Conservation (phyloP, 371 early-diverging fungal genomes). For the Thermomucor indicae-seudaticae region DNA sequence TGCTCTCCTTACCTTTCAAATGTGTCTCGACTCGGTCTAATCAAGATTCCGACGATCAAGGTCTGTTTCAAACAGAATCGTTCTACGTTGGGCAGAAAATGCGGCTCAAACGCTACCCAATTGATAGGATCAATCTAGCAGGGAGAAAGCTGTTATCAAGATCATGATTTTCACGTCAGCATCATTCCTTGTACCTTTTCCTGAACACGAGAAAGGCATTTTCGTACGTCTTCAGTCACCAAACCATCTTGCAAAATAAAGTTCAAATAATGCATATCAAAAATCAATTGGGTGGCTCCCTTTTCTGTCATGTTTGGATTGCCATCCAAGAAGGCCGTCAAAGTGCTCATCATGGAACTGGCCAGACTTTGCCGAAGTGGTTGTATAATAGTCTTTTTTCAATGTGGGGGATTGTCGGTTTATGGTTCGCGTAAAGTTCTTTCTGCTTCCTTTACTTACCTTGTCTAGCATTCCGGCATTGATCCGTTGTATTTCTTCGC, state of each 20-base stretch:
- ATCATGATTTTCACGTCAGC: too few species aligned
- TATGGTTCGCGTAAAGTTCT: neutral
- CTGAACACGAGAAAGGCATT: slow-evolving; percentile 16
- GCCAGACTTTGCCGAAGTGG: slow-evolving; percentile 3
- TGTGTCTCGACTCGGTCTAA: slow-evolving; percentile 35
- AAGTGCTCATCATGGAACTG: neutral
- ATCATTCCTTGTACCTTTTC: slow-evolving; percentile 21
- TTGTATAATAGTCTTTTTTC: slow-evolving; percentile 11
- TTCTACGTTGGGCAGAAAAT: slow-evolving; percentile 39
- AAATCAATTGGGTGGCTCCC: slow-evolving; percentile 50
- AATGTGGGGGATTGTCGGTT: neutral
- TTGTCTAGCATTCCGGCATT: slow-evolving; percentile 34
- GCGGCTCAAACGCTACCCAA: slow-evolving; percentile 46
- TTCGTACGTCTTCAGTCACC: slow-evolving; percentile 1
- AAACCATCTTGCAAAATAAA: slow-evolving; percentile 26
- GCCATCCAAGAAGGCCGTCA: slow-evolving; percentile 3
- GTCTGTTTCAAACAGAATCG: slow-evolving; percentile 44
- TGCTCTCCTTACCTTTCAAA: slow-evolving; percentile 33
- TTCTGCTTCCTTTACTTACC: slow-evolving; percentile 9
- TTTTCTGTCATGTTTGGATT: slow-evolving; percentile 34
- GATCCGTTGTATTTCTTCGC: slow-evolving; percentile 47
- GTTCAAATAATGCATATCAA: slow-evolving; percentile 47
- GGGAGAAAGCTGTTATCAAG: too few species aligned
- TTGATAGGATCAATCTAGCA: slow-evolving; percentile 56
- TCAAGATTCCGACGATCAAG: slow-evolving; percentile 42